Conservation (phyloP, 176 grass and related monocot genomes). For the Thalia dealbata region DNA sequence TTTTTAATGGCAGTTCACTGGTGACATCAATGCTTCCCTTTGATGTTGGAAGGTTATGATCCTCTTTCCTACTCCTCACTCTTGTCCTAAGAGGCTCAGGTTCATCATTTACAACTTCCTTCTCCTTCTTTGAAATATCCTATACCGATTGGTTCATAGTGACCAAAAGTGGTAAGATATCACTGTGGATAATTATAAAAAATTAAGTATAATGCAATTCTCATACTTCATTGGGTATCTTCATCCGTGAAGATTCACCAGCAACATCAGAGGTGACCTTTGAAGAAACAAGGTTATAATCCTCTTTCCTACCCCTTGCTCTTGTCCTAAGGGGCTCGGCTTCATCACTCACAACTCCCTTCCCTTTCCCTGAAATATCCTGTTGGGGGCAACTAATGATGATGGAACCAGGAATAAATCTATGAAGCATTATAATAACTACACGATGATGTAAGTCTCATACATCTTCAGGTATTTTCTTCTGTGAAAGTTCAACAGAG, state of each 20-base stretch:
- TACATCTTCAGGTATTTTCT: constrained; percentile 11
- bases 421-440: background rate
- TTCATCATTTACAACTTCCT: background rate
- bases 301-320: background rate
- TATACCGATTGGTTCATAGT: background rate
- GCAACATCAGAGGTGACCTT: background rate
- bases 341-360: background rate
- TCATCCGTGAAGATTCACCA: no score
- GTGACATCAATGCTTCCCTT: background rate
- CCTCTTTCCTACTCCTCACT: background rate
- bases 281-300: background rate
- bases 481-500: background rate
- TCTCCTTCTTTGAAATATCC: background rate
- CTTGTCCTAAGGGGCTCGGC: background rate
- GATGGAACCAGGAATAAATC: no score
- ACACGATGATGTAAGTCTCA: background rate
- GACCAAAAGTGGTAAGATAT: no score
- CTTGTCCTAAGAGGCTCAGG: background rate
- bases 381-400: background rate
- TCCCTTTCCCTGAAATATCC: background rate
- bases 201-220: background rate
- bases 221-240: background rate
- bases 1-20: background rate
- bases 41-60: background rate
- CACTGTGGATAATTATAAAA: background rate